Percentiles rank a stretch among this genome's conserved stretches.
phyloP scores from a whole-genome alignment of 176 grass and related monocot genomes.

The Oryza australiensis region DNA sequence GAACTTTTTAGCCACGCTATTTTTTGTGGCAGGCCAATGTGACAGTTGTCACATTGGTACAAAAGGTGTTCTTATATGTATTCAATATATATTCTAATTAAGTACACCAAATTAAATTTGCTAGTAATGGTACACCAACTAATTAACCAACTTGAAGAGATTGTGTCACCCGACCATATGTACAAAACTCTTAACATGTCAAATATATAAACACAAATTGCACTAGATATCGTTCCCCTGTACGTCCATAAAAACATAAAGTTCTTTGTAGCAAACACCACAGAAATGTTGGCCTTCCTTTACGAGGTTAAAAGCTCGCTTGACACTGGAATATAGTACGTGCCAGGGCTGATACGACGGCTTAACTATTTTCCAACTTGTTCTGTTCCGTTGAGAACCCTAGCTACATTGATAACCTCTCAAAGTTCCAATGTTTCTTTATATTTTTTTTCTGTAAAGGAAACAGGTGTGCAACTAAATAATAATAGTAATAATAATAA shows the following conservation, averaged over 20 bases:
- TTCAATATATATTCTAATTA: not conserved
- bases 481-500: not conserved
- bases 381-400: constrained; percentile 11
- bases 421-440: not conserved
- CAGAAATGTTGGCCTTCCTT: not conserved
- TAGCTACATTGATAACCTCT: constrained; percentile 1
- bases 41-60: not conserved
- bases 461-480: not conserved
- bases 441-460: not conserved
- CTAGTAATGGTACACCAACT: not conserved
- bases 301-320: not conserved
- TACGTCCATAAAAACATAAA: not conserved
- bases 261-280: not conserved
- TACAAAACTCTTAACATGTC: not conserved
- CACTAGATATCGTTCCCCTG: not conserved
- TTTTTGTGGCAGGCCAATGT: not conserved
- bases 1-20: not conserved
- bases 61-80: not conserved
- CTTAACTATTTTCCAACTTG: constrained; percentile 32
- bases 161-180: not conserved
- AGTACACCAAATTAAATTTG: not conserved
- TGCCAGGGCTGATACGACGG: constrained; percentile 13
- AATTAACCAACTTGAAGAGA: not conserved
- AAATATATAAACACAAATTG: not conserved
- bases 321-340: not conserved